These are phyloP conservation scores for Aureobasidium uvarum DNA, from an alignment of 2,329 filamentous ascomycete genomes.

Conservation along the genomic window DNA sequence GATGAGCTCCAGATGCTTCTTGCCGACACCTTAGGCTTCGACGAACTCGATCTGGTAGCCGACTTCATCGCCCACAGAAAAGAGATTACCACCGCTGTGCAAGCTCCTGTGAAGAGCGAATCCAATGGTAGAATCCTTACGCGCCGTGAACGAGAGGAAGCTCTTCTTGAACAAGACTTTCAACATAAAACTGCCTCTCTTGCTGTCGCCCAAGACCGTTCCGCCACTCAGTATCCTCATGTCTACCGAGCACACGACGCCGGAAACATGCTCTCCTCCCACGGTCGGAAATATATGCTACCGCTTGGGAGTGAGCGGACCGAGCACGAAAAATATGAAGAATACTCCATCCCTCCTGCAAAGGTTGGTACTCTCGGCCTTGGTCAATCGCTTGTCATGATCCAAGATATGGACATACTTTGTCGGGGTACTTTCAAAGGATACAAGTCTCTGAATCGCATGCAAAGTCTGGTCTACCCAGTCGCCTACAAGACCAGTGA, in stretches of 20 bases:
- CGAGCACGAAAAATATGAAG: constrained; percentile 77
- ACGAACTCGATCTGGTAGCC: constrained; percentile 88
- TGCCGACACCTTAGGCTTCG: constrained; percentile 87
- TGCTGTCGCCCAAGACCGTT: constrained; percentile 65
- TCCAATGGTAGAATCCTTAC: constrained; percentile 61
- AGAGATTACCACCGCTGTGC: constrained; percentile 58
- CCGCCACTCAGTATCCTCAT: constrained; percentile 81
- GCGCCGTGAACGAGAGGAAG: constrained; percentile 73
- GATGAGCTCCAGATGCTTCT: constrained; percentile 89
- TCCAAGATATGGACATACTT: constrained; percentile 81
- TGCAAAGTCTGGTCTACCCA: constrained; percentile 96
- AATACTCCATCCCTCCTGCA: constrained; percentile 80
- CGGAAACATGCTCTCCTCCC: constrained; percentile 77
- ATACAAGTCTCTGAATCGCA: constrained; percentile 90
- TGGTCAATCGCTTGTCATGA: constrained; percentile 72
- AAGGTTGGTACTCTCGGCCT: constrained; percentile 71
- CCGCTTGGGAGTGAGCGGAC: constrained; percentile 70
- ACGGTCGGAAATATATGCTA: constrained; percentile 78
- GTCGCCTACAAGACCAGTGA: constrained; percentile 95
- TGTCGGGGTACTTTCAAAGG: constrained; percentile 91
- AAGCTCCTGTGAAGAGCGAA: constrained; percentile 40
- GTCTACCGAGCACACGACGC: constrained; percentile 83
- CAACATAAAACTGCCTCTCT: constrained; percentile 78
- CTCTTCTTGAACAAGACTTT: constrained; percentile 70
- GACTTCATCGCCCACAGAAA: constrained; percentile 78